These are phyloP conservation scores for Podaxis sp. DNA, from an alignment of 768 basidiomycete genomes.

Conservation along the genomic window DNA sequence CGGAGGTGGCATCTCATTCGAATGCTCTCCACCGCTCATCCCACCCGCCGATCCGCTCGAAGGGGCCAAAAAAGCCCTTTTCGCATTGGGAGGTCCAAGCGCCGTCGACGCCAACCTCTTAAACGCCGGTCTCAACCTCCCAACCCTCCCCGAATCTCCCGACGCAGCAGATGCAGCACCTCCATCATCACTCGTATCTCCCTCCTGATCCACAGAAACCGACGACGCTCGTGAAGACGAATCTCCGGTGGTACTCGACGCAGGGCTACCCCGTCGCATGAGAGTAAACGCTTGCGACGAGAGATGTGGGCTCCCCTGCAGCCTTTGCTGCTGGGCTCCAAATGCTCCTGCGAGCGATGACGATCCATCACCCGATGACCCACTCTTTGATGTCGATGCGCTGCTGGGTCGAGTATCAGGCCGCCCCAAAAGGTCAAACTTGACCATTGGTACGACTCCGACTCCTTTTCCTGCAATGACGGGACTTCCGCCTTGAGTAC, in stretches of 20 bases:
- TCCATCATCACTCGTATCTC: constrained; percentile 16
- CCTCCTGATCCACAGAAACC: constrained; percentile 29
- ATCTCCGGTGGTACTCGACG: constrained; percentile 2
- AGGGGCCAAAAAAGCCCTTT: constrained; percentile 27
- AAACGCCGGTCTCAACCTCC: constrained; percentile 55
- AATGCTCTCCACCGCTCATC: background rate
- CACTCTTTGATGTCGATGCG: constrained; percentile 27
- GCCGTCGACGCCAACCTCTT: constrained; percentile 76
- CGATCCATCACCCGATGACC: constrained; percentile 24
- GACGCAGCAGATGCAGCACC: constrained; percentile 15
- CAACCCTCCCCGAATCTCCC: constrained; percentile 24
- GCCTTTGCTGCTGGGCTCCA: constrained; percentile 19
- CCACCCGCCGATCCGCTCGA: too few species aligned
- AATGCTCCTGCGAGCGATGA: constrained; percentile 44
- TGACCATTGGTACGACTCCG: background rate
- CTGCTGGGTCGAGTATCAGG: constrained; percentile 24
- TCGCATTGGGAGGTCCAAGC: constrained; percentile 56
- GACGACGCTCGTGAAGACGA: constrained; percentile 28
- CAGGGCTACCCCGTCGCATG: constrained; percentile 24
- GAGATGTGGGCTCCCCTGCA: constrained; percentile 10
- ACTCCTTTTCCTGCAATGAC: constrained; percentile 2
- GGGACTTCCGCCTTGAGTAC: constrained; percentile 1
- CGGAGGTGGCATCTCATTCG: background rate
- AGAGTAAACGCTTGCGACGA: constrained; percentile 21
- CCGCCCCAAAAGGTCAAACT: background rate